Base-by-base conservation (phyloP, 2,329 filamentous ascomycete species). In the Scopulariopsis brevicaulis region DNA sequence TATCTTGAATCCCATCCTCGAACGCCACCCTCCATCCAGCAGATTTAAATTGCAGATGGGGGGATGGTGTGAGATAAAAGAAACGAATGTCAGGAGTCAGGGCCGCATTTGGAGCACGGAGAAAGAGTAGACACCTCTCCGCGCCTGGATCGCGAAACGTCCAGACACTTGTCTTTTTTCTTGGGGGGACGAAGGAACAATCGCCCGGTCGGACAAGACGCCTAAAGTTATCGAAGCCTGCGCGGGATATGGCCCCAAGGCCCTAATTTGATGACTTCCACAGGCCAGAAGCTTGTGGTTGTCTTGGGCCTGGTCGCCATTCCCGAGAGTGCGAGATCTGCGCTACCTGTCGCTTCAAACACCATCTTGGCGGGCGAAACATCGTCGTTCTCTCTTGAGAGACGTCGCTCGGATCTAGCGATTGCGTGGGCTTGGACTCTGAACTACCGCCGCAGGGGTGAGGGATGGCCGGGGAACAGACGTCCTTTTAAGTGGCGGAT, bases 41-140 rank as follows among this genome's bases (percentile, higher is more conserved):
- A 58, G 51, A 58, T 58, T 46, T 58, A 58, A 58, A 58, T 53
- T 58, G 56, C 56, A 25, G 56, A 32, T 11, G 35, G 40, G 28
- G 20, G 55, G 25, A 51, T 46, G 56, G 56, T 53, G 40, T 54
- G 50, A 54, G 48, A 54, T 53, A 28, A 54, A 58, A 51, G 28
- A 57, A 37, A 14, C 37, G 40, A 56, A 35, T 25, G 28, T 56
- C 55, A 50, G 34, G 34, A 37, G 24, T 28, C 25, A 51, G 25
- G 20, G 43, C 50, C 25, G 55, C 55, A 40, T 51, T 52, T 35
- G 35, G 24, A 58, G 48, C 35, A 48, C 53, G 56, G 56, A 46
- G 56, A 22, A 37, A 53, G 56, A 58, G 56, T 58, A 58, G 56
- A 58, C 55, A 56, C 55, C 55, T 56, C 55, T 56, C 55, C 55